Conservation (phyloP, 148 eudicot species). For the Diospyros kaki region DNA sequence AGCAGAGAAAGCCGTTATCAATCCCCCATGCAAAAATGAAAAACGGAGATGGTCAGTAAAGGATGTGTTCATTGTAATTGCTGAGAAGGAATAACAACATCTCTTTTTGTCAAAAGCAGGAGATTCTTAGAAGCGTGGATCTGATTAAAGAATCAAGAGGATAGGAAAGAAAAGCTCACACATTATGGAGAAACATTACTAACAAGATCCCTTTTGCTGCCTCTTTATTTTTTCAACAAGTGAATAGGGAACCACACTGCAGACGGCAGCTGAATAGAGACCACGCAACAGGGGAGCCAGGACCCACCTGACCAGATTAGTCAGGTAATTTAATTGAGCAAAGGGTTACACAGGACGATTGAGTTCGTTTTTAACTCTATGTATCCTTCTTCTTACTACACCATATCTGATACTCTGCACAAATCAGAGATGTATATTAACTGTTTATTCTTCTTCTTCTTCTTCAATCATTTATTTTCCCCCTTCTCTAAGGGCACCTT, state of each 20-base stretch:
- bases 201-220: not conserved
- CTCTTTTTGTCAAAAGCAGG: not conserved
- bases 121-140: not conserved
- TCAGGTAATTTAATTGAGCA: not conserved
- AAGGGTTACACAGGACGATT: not conserved
- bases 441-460: not conserved
- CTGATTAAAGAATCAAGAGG: not conserved
- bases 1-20: constrained; percentile 52
- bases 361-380: not conserved
- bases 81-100: constrained; percentile 44
- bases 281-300: too few relatives aligned
- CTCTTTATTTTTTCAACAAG: not conserved
- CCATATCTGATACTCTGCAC: not conserved
- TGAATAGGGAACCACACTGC: too few relatives aligned
- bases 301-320: not conserved
- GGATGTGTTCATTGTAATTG: constrained; percentile 56
- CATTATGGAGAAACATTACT: not conserved
- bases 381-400: not conserved
- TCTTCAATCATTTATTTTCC: not conserved
- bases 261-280: too few relatives aligned
- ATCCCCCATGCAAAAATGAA: constrained; percentile 41
- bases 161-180: not conserved
- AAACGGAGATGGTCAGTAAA: constrained; percentile 37
- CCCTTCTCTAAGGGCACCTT: not conserved
- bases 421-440: not conserved